Conservation (phyloP, 768 basidiomycete species). For the Serpula lacrymans region DNA sequence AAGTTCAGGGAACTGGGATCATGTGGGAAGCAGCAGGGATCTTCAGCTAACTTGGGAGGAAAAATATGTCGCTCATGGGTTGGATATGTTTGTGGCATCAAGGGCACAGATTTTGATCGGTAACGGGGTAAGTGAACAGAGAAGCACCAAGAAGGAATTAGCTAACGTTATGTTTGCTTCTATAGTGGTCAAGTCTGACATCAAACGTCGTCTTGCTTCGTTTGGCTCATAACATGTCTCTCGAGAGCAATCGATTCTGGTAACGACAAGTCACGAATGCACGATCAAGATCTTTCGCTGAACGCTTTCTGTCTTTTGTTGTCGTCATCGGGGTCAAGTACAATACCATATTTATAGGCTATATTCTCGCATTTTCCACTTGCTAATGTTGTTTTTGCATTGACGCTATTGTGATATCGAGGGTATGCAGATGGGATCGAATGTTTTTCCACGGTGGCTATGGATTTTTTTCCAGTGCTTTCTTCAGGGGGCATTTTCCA, state of each 20-base stretch:
- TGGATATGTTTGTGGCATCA: conserved; percentile 49
- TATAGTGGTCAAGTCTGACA: conserved; percentile 38
- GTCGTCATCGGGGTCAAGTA: no score
- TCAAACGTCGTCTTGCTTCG: conserved; percentile 39
- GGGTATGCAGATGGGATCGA: no score
- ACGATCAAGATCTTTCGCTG: no score
- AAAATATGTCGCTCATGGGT: conserved; percentile 39
- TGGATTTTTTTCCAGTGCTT: no score
- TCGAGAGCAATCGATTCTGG: conserved; percentile 33
- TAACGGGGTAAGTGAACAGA: conserved; percentile 41
- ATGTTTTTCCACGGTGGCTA: no score
- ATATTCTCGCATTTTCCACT: no score
- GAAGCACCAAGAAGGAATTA: neutral
- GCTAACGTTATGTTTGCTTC: conserved; percentile 3
- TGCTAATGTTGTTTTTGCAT: no score
- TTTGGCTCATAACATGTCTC: conserved; percentile 20
- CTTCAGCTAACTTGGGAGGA: conserved; percentile 39
- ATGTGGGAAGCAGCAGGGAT: conserved; percentile 38
- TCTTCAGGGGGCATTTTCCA: no score
- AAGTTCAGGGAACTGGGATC: conserved; percentile 31
- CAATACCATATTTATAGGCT: no score
- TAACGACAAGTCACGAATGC: conserved; percentile 10
- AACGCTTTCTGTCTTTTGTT: no score
- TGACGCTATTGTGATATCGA: no score
- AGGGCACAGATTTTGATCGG: conserved; percentile 47